Evolutionary conservation across 2,329 filamentous ascomycete genomes (phyloP).

Genomic region (Phoma sp.): DNA sequence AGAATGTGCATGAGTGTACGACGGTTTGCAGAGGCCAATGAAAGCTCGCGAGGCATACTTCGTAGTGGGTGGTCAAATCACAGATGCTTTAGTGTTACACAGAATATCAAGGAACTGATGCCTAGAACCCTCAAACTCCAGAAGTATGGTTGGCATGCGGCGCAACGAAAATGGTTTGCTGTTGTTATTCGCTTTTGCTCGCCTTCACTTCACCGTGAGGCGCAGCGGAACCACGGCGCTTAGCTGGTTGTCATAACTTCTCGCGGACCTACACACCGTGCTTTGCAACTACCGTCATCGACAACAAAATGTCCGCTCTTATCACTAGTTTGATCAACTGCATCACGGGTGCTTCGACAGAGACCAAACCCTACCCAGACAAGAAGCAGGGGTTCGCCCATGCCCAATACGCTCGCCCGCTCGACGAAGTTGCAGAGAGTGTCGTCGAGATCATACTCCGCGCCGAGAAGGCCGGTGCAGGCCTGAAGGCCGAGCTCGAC

Average conservation of each 20-base stretch:
- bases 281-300: neutral
- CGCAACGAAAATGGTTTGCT: neutral
- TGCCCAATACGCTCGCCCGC: conserved; percentile 3
- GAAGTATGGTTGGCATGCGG: neutral
- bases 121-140: neutral
- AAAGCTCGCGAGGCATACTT: too few species aligned
- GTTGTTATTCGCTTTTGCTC: neutral
- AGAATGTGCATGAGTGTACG: too few species aligned
- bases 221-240: conserved; percentile 11
- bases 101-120: too few species aligned
- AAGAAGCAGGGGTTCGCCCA: conserved; percentile 24
- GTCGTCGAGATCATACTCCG: conserved; percentile 28
- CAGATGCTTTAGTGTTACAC: too few species aligned
- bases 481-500: conserved; percentile 33
- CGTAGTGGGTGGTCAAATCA: too few species aligned
- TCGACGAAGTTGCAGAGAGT: conserved; percentile 25
- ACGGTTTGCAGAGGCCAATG: too few species aligned
- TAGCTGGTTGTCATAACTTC: neutral
- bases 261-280: neutral
- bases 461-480: conserved; percentile 23
- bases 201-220: neutral
- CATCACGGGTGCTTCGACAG: neutral
- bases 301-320: neutral
- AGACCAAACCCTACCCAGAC: neutral
- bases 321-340: conserved; percentile 3